Evolutionary conservation across 257 asterid species (phyloP).

Genomic region (Plantago ovata): DNA sequence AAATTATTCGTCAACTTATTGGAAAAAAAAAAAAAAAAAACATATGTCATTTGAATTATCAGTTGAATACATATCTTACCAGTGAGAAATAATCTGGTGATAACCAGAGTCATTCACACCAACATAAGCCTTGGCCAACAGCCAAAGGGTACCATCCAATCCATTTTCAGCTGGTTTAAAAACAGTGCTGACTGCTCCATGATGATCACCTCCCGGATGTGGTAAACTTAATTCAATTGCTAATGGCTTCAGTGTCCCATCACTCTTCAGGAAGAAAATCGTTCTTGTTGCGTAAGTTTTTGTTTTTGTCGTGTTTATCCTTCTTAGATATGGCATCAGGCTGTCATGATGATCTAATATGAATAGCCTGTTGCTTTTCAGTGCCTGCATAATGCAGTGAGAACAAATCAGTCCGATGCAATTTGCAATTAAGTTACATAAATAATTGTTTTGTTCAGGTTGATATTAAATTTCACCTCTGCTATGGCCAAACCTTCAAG

Average conservation of each 20-base stretch:
- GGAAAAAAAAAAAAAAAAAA: background rate
- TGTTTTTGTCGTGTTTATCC: slow-evolving; percentile 47
- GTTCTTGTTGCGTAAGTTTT: slow-evolving; percentile 76
- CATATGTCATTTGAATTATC: background rate
- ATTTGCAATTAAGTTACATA: background rate
- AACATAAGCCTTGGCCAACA: slow-evolving; percentile 77
- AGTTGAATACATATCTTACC: slow-evolving; percentile 40
- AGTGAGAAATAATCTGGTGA: slow-evolving; percentile 74
- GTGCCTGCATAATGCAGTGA: slow-evolving; percentile 36
- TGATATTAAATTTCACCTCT: slow-evolving; percentile 35
- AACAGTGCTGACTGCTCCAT: slow-evolving; percentile 53
- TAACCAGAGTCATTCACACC: slow-evolving; percentile 64
- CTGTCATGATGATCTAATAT: slow-evolving; percentile 67
- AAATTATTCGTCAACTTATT: background rate
- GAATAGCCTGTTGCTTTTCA: slow-evolving; percentile 40
- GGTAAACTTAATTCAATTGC: slow-evolving; percentile 81
- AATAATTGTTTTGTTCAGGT: slow-evolving; percentile 4
- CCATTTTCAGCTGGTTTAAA: slow-evolving; percentile 62
- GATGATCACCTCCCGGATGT: slow-evolving; percentile 52
- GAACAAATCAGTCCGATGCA: background rate
- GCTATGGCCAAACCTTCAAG: slow-evolving; percentile 48
- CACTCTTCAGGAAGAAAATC: slow-evolving; percentile 49
- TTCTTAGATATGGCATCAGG: slow-evolving; percentile 57
- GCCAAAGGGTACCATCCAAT: slow-evolving; percentile 55
- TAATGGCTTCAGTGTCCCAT: slow-evolving; percentile 63